Percentiles rank a stretch among this genome's conserved stretches.
phyloP scores from a whole-genome alignment of 2,329 filamentous ascomycete species.

The Fusarium sp. region DNA sequence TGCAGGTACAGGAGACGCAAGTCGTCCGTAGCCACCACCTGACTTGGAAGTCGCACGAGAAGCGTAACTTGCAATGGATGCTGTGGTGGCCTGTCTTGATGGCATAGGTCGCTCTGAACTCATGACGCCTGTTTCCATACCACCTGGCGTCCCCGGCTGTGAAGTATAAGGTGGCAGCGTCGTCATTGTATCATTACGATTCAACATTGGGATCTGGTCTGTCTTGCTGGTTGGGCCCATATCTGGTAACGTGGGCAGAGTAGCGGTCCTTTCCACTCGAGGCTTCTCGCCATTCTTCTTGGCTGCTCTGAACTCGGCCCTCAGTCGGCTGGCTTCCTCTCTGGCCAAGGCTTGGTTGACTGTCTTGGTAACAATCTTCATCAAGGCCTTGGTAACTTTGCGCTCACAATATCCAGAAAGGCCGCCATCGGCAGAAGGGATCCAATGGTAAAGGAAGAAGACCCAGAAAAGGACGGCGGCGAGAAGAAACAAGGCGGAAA shows the following conservation, averaged over 20 bases:
- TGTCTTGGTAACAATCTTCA: slow-evolving; percentile 84
- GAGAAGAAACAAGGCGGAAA: slow-evolving; percentile 80
- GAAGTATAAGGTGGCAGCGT: slow-evolving; percentile 72
- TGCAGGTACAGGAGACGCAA: slow-evolving; percentile 51
- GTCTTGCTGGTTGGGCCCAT: slow-evolving; percentile 52
- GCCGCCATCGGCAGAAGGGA: slow-evolving; percentile 81
- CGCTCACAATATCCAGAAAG: slow-evolving; percentile 87
- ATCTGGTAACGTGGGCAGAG: slow-evolving; percentile 68
- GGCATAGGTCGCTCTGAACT: slow-evolving; percentile 61
- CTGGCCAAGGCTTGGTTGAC: slow-evolving; percentile 89
- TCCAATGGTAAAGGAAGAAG: slow-evolving; percentile 91
- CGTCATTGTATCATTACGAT: slow-evolving; percentile 66
- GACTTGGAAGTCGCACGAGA: slow-evolving; percentile 70
- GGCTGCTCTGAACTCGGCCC: slow-evolving; percentile 59
- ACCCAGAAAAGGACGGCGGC: slow-evolving; percentile 81
- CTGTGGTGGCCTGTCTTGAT: slow-evolving; percentile 61
- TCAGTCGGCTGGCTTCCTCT: slow-evolving; percentile 69
- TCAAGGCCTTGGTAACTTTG: slow-evolving; percentile 87
- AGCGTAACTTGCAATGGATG: slow-evolving; percentile 68
- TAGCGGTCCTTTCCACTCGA: slow-evolving; percentile 66
- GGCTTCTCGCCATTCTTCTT: slow-evolving; percentile 63
- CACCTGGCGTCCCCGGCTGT: slow-evolving; percentile 63
- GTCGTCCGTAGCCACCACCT: slow-evolving; percentile 57
- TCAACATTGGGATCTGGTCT: slow-evolving; percentile 66
- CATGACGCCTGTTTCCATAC: slow-evolving; percentile 61